phyloP scores from a whole-genome alignment of 805 yeast genomes.

The Kuraishia floccosa region DNA sequence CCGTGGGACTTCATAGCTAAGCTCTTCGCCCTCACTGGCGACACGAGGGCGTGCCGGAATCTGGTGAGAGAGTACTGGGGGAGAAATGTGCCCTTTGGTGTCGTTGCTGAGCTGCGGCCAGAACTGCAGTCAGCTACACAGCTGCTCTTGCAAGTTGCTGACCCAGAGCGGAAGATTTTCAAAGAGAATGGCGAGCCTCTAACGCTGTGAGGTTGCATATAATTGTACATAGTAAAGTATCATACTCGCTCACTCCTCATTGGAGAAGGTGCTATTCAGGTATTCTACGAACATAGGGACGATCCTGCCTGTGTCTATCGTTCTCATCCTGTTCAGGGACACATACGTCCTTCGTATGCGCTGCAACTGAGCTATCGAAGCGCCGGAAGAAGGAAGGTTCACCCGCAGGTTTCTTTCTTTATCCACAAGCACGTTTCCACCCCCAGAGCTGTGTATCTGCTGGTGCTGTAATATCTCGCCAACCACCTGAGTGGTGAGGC shows the following conservation, averaged over 20 bases:
- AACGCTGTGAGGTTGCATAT: too few relatives aligned
- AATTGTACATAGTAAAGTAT: not conserved
- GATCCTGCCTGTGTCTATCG: conserved; percentile 59
- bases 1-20: conserved; percentile 1
- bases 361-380: conserved; percentile 70
- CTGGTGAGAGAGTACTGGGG: too few relatives aligned
- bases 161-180: too few relatives aligned
- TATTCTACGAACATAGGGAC: conserved; percentile 69
- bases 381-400: conserved; percentile 46
- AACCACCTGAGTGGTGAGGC: conserved; percentile 54
- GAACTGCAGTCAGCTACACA: too few relatives aligned
- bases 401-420: conserved; percentile 30
- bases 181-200: too few relatives aligned
- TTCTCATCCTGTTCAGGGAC: conserved; percentile 69
- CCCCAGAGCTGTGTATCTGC: conserved; percentile 35
- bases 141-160: too few relatives aligned
- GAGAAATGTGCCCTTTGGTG: too few relatives aligned
- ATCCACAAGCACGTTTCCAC: conserved; percentile 37
- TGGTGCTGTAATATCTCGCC: conserved; percentile 52
- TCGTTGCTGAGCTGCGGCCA: too few relatives aligned
- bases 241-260: conserved; percentile 7
- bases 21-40: conserved; percentile 1
- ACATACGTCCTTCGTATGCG: conserved; percentile 77
- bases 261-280: conserved; percentile 47
- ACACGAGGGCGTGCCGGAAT: too few relatives aligned